A percentile compares a stretch with the other conserved stretches of the same genome.
These are phyloP conservation scores for Aurantiochytrium sp. DNA, from an alignment of 108 stramenopile genomes.

Conservation along the genomic window DNA sequence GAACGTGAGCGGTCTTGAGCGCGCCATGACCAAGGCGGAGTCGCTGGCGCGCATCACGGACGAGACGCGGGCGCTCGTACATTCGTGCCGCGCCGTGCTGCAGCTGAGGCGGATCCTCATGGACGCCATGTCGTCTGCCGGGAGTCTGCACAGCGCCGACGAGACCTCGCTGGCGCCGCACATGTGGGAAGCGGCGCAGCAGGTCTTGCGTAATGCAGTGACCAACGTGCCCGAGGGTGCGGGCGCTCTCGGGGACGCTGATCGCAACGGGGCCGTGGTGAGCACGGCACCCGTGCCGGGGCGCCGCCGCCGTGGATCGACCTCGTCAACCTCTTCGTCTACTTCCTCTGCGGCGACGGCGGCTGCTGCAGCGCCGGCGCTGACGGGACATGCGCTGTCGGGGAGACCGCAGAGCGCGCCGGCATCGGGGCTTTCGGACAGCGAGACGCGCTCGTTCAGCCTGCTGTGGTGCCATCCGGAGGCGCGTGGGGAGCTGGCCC, in stretches of 20 bases:
- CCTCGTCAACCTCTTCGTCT: not conserved
- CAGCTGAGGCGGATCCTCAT: not conserved
- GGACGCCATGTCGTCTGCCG: not conserved
- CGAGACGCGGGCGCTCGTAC: slow-evolving; percentile 20
- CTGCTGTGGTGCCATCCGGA: slow-evolving; percentile 18
- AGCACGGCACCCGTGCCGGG: not conserved
- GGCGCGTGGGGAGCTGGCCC: not conserved
- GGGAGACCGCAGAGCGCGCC: not conserved
- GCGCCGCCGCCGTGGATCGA: not conserved
- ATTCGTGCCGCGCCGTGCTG: not conserved
- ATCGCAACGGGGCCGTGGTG: not conserved
- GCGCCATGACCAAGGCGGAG: not conserved
- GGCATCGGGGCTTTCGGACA: not conserved
- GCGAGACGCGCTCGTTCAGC: not conserved
- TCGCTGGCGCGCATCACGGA: not conserved
- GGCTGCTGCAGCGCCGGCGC: not conserved
- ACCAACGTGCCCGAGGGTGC: not conserved
- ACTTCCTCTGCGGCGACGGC: too few relatives aligned
- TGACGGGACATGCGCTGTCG: not conserved
- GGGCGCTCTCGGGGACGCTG: not conserved
- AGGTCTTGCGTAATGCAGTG: not conserved
- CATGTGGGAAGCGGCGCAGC: not conserved
- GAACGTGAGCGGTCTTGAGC: not conserved
- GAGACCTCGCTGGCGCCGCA: not conserved
- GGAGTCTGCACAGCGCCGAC: not conserved